Conservation (phyloP, 257 asterid genomes). For the Orobanche coerulescens region DNA sequence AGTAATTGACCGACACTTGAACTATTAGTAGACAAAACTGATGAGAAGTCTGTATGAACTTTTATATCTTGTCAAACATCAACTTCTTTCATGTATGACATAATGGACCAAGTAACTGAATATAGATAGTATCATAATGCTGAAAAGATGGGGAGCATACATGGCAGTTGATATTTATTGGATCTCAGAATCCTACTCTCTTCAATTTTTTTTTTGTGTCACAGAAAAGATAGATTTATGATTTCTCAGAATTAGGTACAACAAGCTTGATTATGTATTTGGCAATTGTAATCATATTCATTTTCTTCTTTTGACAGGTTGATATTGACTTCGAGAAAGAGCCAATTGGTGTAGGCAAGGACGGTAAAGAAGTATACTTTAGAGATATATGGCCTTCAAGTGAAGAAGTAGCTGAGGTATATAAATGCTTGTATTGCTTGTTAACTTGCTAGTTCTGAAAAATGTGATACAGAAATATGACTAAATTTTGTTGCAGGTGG, state of each 20-base stretch:
- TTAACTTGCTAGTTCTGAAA: conserved; percentile 10
- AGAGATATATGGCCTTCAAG: conserved; percentile 93
- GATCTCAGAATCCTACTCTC: neutral
- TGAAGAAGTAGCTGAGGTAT: conserved; percentile 85
- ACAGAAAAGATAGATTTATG: neutral
- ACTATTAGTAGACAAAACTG: neutral
- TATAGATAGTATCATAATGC: neutral
- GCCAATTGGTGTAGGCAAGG: conserved; percentile 86
- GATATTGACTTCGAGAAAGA: conserved; percentile 89
- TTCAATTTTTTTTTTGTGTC: neutral
- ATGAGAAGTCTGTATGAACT: neutral
- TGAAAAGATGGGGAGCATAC: neutral
- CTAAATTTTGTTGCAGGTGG: conserved; percentile 41
- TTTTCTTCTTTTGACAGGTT: conserved; percentile 42
- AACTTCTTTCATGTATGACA: neutral
- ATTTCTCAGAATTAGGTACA: neutral
- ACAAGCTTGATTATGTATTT: neutral
- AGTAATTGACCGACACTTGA: neutral
- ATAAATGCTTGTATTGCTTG: conserved; percentile 10
- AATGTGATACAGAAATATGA: conserved; percentile 1
- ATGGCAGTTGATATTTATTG: neutral
- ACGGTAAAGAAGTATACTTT: conserved; percentile 75
- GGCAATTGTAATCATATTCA: neutral
- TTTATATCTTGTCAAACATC: neutral
- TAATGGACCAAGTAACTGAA: neutral